Percentiles rank a stretch among this genome's conserved stretches.
Evolutionary conservation across 352 stramenopile species (phyloP).

Genomic region (Peronospora farinosa): DNA sequence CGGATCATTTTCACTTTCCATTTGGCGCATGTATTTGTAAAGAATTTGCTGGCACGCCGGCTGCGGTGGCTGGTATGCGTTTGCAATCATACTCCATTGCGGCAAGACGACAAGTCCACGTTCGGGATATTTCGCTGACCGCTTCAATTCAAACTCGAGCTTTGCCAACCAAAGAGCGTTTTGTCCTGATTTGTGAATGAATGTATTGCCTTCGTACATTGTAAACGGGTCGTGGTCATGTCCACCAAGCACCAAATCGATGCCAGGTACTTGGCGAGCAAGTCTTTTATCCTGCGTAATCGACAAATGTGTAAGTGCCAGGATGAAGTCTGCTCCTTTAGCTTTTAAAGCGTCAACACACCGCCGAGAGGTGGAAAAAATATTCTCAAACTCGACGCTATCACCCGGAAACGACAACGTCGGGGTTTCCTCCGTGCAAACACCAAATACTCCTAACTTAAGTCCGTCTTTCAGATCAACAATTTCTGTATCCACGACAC

Average conservation of each 20-base stretch:
- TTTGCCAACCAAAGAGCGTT: conserved; percentile 74
- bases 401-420: conserved; percentile 36
- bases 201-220: conserved; percentile 66
- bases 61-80: conserved; percentile 51
- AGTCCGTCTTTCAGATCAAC: conserved; percentile 42
- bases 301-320: conserved; percentile 80
- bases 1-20: conserved; percentile 47
- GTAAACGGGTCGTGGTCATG: conserved; percentile 90
- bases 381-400: conserved; percentile 48
- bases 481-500: conserved; percentile 49
- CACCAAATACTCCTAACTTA: conserved; percentile 62
- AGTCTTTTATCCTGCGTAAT: conserved; percentile 72
- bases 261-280: conserved; percentile 51
- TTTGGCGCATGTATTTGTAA: conserved; percentile 58
- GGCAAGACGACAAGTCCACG: conserved; percentile 43
- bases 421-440: conserved; percentile 62
- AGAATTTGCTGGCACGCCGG: conserved; percentile 63
- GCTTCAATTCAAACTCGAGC: conserved; percentile 67
- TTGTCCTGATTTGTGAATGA: conserved; percentile 88
- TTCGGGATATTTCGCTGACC: conserved; percentile 33
- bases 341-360: conserved; percentile 57
- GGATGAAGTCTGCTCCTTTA: conserved; percentile 72
- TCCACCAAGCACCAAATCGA: conserved; percentile 84
- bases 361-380: conserved; percentile 37
- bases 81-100: conserved; percentile 83